These are phyloP conservation scores for Exophiala calicioides DNA, from an alignment of 2,329 filamentous ascomycete genomes.

Conservation along the genomic window DNA sequence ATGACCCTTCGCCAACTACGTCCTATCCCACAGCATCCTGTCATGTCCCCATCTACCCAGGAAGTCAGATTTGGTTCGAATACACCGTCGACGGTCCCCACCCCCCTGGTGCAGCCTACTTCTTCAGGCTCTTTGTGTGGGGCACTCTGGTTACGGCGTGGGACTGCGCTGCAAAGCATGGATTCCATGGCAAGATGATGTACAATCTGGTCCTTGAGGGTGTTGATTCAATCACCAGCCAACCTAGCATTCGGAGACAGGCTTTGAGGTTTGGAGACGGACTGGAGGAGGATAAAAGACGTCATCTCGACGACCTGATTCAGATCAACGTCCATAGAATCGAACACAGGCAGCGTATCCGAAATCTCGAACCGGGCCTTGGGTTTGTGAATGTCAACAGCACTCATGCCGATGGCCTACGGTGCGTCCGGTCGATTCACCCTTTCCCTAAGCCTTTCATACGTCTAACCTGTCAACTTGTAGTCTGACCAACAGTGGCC, in stretches of 20 bases:
- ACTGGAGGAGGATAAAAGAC: constrained; percentile 9
- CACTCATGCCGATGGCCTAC: constrained; percentile 15
- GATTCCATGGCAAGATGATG: constrained; percentile 31
- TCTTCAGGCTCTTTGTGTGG: constrained; percentile 31
- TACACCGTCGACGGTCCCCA: constrained; percentile 32
- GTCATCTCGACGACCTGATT: constrained; percentile 19
- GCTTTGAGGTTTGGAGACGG: constrained; percentile 23
- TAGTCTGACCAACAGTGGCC: constrained; percentile 26
- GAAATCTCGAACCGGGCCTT: constrained; percentile 13
- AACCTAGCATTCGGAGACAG: constrained; percentile 17
- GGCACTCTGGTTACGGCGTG: constrained; percentile 23
- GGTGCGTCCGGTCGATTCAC: constrained; percentile 9
- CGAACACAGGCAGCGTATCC: constrained; percentile 24
- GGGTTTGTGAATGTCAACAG: constrained; percentile 6
- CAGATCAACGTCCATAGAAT: constrained; percentile 29
- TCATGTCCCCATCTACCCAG: constrained; percentile 29
- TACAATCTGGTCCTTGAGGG: constrained; percentile 25
- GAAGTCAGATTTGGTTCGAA: constrained; percentile 32
- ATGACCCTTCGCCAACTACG: not conserved
- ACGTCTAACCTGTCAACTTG: not conserved
- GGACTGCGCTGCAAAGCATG: constrained; percentile 30
- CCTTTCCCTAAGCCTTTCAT: not conserved
- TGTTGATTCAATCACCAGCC: constrained; percentile 11
- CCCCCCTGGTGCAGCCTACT: constrained; percentile 26
- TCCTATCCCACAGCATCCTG: constrained; percentile 22